phyloP scores from a whole-genome alignment of 2,329 filamentous ascomycete genomes.

The Colletotrichum endophyticum region DNA sequence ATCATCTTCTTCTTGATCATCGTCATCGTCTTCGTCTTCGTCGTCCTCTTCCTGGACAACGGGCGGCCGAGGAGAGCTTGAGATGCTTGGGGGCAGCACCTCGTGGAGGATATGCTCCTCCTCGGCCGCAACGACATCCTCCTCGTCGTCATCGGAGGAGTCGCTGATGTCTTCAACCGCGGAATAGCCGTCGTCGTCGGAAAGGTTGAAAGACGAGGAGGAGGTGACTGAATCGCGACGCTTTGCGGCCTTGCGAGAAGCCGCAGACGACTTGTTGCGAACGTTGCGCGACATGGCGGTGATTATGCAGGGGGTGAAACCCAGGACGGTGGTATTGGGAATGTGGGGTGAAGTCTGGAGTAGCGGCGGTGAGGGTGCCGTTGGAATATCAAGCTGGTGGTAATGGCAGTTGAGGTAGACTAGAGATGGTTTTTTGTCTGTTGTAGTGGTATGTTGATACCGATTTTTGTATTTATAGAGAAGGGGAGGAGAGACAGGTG shows the following conservation, averaged over 20 bases:
- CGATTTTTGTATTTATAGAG: neutral
- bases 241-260: constrained; percentile 48
- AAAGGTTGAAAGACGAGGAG: constrained; percentile 62
- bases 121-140: constrained; percentile 78
- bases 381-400: neutral
- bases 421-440: neutral
- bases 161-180: constrained; percentile 82
- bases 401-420: neutral
- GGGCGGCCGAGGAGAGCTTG: constrained; percentile 57
- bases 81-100: constrained; percentile 35
- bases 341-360: constrained; percentile 12
- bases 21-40: constrained; percentile 44
- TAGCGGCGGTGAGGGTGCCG: neutral
- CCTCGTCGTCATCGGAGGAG: constrained; percentile 78
- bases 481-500: neutral
- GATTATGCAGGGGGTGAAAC: constrained; percentile 11
- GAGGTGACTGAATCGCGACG: constrained; percentile 58
- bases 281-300: constrained; percentile 58
- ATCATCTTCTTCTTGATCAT: constrained; percentile 41
- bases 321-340: constrained; percentile 20
- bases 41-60: constrained; percentile 30
- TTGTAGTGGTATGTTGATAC: neutral
- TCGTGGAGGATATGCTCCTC: constrained; percentile 70
- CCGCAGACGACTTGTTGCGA: constrained; percentile 49
- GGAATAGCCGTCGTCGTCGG: constrained; percentile 74